Conservation (phyloP, 495 filamentous ascomycete species). For the Chlorociboria aeruginascens region DNA sequence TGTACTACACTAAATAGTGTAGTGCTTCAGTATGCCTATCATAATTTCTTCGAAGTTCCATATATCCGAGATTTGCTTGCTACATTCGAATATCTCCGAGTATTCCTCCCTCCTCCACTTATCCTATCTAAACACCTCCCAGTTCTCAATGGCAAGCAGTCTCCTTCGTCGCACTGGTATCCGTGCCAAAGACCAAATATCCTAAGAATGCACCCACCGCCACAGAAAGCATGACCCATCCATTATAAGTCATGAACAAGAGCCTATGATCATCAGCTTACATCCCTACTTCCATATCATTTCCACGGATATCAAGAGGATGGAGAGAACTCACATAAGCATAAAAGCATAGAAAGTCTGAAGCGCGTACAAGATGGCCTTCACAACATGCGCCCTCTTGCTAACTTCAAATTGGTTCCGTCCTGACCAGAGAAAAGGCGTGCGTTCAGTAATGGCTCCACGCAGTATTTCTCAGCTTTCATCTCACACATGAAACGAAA, state of each 20-base stretch:
- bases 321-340: constrained; percentile 74
- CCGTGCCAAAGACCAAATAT: constrained; percentile 64
- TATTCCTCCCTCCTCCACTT: too few species aligned
- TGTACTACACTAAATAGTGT: too few species aligned
- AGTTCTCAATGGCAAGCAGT: constrained; percentile 71
- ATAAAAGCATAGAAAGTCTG: constrained; percentile 99
- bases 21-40: too few species aligned
- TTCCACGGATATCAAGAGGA: not conserved
- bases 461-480: constrained; percentile 12
- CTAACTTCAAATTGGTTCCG: constrained; percentile 41
- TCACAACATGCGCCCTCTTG: constrained; percentile 54
- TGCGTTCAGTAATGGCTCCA: constrained; percentile 37
- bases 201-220: constrained; percentile 82
- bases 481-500: not conserved
- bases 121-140: not conserved
- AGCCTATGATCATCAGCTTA: constrained; percentile 44
- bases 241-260: constrained; percentile 99
- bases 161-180: constrained; percentile 58
- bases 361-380: constrained; percentile 74
- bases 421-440: constrained; percentile 40
- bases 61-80: too few species aligned
- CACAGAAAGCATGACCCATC: constrained; percentile 89
- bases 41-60: too few species aligned
- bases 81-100: too few species aligned
- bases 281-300: not conserved